Evolutionary conservation across 2,329 filamentous ascomycete species (phyloP).

Genomic region (Chrysoporthe austroafricana): DNA sequence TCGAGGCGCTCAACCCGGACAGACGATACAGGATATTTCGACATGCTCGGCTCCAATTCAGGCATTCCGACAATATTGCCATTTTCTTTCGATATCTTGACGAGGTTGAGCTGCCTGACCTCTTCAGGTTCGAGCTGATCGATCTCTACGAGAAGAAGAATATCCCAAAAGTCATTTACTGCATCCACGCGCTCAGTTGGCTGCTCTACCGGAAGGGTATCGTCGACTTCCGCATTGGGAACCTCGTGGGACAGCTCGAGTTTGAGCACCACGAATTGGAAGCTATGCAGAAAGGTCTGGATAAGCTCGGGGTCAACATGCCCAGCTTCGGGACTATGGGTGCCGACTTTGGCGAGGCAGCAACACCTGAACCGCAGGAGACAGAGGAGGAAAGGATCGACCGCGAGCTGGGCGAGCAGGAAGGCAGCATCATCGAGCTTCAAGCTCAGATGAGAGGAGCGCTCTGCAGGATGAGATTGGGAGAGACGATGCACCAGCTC

Average conservation of each 20-base stretch:
- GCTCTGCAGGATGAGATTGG: slow-evolving; percentile 74
- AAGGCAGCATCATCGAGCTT: slow-evolving; percentile 73
- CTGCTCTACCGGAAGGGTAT: slow-evolving; percentile 94
- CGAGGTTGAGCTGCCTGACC: slow-evolving; percentile 87
- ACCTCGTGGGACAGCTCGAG: slow-evolving; percentile 92
- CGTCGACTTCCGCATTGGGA: slow-evolving; percentile 93
- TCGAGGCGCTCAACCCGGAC: slow-evolving; percentile 83
- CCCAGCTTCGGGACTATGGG: slow-evolving; percentile 98
- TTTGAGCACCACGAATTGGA: slow-evolving; percentile 98
- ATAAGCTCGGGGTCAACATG: slow-evolving; percentile 94
- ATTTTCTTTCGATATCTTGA: slow-evolving; percentile 94
- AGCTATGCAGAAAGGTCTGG: slow-evolving; percentile 93
- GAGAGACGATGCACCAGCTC: slow-evolving; percentile 81
- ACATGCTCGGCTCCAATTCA: slow-evolving; percentile 82
- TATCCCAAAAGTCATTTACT: slow-evolving; percentile 98
- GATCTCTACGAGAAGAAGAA: slow-evolving; percentile 99
- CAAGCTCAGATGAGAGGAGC: slow-evolving; percentile 88
- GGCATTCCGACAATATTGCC: slow-evolving; percentile 97
- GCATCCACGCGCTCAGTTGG: slow-evolving; percentile 96
- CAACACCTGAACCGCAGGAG: slow-evolving; percentile 69
- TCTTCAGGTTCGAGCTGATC: slow-evolving; percentile 96
- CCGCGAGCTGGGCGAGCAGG: slow-evolving; percentile 78
- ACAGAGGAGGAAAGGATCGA: slow-evolving; percentile 89
- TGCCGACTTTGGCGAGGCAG: slow-evolving; percentile 89
- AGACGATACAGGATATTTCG: slow-evolving; percentile 82